phyloP scores from a whole-genome alignment of 1,284 basidiomycete genomes.

The Ceratorhiza oryzae-sativae region DNA sequence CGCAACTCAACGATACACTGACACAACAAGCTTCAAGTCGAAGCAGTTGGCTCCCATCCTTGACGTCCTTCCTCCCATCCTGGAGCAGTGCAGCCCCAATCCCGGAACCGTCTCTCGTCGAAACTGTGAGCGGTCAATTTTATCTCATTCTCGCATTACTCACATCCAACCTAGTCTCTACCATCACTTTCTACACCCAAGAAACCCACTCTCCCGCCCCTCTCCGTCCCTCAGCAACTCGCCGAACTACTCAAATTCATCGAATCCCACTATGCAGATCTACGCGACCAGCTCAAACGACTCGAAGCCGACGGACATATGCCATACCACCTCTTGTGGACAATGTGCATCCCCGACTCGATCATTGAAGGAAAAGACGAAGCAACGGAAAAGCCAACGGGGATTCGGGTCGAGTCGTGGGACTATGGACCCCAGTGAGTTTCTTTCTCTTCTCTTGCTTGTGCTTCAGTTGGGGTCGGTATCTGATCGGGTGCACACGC shows the following conservation, averaged over 20 bases:
- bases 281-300: not conserved
- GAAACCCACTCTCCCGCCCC: not conserved
- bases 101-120: not conserved
- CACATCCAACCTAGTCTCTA: not conserved
- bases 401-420: constrained; percentile 13
- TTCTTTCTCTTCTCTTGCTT: too few relatives aligned
- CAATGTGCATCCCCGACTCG: not conserved
- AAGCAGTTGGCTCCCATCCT: not conserved
- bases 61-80: not conserved
- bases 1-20: too few relatives aligned
- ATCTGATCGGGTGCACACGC: not conserved
- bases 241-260: constrained; percentile 10
- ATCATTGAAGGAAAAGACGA: not conserved
- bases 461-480: not conserved
- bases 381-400: constrained; percentile 7
- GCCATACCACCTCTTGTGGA: constrained; percentile 4
- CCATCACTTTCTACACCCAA: not conserved
- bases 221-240: not conserved
- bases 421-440: not conserved
- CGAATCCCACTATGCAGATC: not conserved
- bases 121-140: not conserved
- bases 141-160: not conserved
- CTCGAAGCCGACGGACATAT: not conserved
- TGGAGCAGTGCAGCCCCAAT: not conserved
- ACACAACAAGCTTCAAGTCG: not conserved